Evolutionary conservation across 2,329 filamentous ascomycete species (phyloP), one percentile per base, ranked within the genome.

Genomic region (Stemphylium beticola): DNA sequence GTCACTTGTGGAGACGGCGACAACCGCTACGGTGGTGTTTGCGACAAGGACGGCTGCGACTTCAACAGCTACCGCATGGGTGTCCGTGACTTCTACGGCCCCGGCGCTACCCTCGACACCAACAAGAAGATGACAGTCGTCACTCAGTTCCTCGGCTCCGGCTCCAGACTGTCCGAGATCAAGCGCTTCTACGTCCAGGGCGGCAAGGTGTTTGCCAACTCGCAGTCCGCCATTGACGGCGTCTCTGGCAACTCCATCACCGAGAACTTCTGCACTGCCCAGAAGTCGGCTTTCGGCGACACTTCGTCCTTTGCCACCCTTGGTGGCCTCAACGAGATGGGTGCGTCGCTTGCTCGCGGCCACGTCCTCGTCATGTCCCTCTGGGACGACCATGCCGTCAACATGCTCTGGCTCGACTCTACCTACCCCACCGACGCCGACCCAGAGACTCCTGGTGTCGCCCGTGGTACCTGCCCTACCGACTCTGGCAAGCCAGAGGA

Each of bases 371-470:
- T 87, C 62, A 81, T 89, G 79, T 82, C 79, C 20, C 76, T 87
- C 55, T 84, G 82, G 81, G 85, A 89, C 68, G 87, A 90, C 76
- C 83, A 89, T 75, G 75, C 83, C 55, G 77, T 83, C 67, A 82
- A 87, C 77, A 91, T 91, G 87, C 82, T 88, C 67, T 91, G 89
- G 89, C 83, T 92, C 65, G 88, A 91, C 79, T 84, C 83, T 57
- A 83, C 78, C 71, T 88, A 83, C 79, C 87, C 87, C 43, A 77
- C 78, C 56, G 67, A 72, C 47, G 65, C 60, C 29, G 67, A 71
- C 61, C 51, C 72, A 14, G 52, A 24, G 40, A 68, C 65, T 54
- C 73, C 69, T 14, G 75, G 75, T 68, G 51, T 69, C 26, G 70
- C 56, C 37, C 72, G 75, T 60, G 75, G 75, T 56, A 72, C 73